These are phyloP conservation scores for Exidia glandulosa DNA, from an alignment of 768 basidiomycete genomes.

Conservation along the genomic window DNA sequence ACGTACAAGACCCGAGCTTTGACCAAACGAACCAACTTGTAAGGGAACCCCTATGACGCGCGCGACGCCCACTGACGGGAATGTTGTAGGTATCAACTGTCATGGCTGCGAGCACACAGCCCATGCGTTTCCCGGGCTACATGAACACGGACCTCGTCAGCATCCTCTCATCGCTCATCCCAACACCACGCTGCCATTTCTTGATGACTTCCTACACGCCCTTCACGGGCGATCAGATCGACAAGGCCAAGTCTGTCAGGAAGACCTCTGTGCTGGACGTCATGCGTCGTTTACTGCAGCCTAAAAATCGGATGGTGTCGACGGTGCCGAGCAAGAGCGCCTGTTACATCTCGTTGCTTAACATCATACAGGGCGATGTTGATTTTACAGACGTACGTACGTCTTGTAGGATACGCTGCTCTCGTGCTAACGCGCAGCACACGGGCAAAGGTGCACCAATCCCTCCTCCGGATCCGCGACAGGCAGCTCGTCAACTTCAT, in stretches of 20 bases:
- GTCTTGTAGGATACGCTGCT: neutral
- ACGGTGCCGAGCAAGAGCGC: conserved; percentile 85
- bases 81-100: conserved; percentile 80
- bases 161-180: conserved; percentile 91
- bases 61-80: neutral
- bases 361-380: conserved; percentile 97
- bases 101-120: conserved; percentile 95
- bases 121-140: conserved; percentile 92
- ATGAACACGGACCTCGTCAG: conserved; percentile 99
- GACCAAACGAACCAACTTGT: conserved; percentile 90
- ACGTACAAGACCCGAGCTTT: conserved; percentile 77
- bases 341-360: conserved; percentile 95
- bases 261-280: conserved; percentile 97
- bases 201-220: conserved; percentile 98
- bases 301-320: conserved; percentile 97
- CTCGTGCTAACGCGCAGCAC: neutral
- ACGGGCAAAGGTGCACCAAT: conserved; percentile 78
- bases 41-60: conserved; percentile 12
- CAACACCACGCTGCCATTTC: conserved; percentile 95
- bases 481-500: conserved; percentile 95
- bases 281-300: conserved; percentile 93
- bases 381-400: conserved; percentile 84
- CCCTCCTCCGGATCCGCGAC: conserved; percentile 90
- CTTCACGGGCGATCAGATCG: conserved; percentile 93
- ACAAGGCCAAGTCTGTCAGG: conserved; percentile 94